Conservation (phyloP, 495 filamentous ascomycete genomes). For the Neurospora tetraspora region DNA sequence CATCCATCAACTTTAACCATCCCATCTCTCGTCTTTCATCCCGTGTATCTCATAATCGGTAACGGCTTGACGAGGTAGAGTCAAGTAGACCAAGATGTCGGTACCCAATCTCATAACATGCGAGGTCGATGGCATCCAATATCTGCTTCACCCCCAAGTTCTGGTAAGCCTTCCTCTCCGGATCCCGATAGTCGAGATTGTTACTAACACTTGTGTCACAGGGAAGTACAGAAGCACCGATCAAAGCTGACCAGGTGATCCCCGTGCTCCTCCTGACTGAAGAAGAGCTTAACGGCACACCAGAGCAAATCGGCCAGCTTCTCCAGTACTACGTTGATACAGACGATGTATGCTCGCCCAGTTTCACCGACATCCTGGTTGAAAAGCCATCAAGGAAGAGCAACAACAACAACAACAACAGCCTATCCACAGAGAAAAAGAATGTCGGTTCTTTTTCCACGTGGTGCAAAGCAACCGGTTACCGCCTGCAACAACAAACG, state of each 20-base stretch:
- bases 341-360: slow-evolving; percentile 32
- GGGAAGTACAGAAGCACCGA: slow-evolving; percentile 5
- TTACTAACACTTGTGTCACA: background rate
- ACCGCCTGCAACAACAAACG: background rate
- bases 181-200: background rate
- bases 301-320: background rate
- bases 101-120: background rate
- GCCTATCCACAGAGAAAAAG: background rate
- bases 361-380: slow-evolving; percentile 44
- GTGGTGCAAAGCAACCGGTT: background rate
- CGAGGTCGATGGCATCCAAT: background rate
- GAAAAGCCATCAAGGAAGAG: slow-evolving; percentile 10
- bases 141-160: background rate
- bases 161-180: background rate
- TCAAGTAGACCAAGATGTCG: background rate
- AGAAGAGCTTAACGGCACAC: background rate
- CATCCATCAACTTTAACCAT: background rate
- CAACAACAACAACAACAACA: background rate
- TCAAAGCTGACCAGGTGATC: slow-evolving; percentile 6
- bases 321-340: slow-evolving; percentile 2
- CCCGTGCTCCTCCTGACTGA: slow-evolving; percentile 4
- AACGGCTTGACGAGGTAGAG: background rate
- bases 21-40: background rate
- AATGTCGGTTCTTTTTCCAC: background rate
- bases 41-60: background rate